Evolutionary conservation across 495 filamentous ascomycete genomes (phyloP).

Genomic region (Penicillium coffeae): DNA sequence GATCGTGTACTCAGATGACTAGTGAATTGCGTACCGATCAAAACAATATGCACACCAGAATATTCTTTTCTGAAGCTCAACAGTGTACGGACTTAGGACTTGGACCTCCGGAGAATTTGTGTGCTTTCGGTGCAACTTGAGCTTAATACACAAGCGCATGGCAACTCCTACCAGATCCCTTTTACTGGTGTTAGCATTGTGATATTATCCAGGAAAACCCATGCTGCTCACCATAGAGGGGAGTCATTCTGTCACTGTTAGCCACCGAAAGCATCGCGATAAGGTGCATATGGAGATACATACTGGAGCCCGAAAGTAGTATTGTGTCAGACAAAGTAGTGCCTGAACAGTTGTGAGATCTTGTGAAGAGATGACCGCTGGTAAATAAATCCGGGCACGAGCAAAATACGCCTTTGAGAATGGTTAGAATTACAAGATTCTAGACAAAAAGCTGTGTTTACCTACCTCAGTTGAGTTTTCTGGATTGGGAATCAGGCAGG

Average conservation of each 20-base stretch:
- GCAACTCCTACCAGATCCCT: not conserved
- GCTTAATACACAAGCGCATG: not conserved
- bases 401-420: constrained; percentile 7
- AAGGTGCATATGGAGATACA: too few species aligned
- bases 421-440: not conserved
- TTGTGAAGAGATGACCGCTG: constrained; percentile 6
- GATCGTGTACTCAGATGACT: not conserved
- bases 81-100: constrained; percentile 1
- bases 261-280: too few species aligned
- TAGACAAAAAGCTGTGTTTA: not conserved
- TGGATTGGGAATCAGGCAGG: constrained; percentile 9
- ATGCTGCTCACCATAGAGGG: not conserved
- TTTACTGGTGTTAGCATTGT: not conserved
- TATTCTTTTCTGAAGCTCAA: constrained; percentile 11
- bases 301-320: constrained; percentile 9
- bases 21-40: constrained; percentile 4
- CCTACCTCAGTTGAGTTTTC: constrained; percentile 6
- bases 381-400: constrained; percentile 7
- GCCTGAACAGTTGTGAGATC: constrained; percentile 10
- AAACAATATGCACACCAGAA: constrained; percentile 17
- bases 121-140: not conserved
- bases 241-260: not conserved
- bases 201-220: too few species aligned
- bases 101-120: not conserved
- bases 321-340: constrained; percentile 9